Evolutionary conservation across 805 yeast genomes (phyloP).

Genomic region (Hanseniaspora thailandica): DNA sequence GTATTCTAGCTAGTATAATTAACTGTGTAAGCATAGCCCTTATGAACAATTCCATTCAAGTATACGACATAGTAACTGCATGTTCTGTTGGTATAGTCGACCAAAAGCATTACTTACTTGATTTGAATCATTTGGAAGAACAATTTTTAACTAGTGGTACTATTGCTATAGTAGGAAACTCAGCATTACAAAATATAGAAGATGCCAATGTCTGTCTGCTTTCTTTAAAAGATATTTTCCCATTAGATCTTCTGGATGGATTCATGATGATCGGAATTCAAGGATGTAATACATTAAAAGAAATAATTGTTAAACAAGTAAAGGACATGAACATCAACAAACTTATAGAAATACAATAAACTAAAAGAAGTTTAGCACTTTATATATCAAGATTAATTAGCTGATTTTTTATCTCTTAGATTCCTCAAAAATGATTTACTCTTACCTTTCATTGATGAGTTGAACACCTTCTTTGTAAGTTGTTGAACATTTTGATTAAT

Average conservation of each 20-base stretch:
- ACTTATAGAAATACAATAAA: constrained; percentile 30
- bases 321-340: constrained; percentile 60
- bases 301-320: constrained; percentile 75
- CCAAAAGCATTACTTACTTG: constrained; percentile 57
- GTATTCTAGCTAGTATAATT: constrained; percentile 61
- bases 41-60: constrained; percentile 88
- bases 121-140: constrained; percentile 73
- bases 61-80: constrained; percentile 81
- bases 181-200: background rate
- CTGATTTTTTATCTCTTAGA: constrained; percentile 41
- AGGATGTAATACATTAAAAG: constrained; percentile 73
- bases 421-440: constrained; percentile 41
- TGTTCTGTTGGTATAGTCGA: constrained; percentile 72
- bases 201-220: constrained; percentile 67
- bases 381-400: constrained; percentile 2
- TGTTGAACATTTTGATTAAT: constrained; percentile 40
- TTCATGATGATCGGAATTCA: constrained; percentile 72
- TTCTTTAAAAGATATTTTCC: constrained; percentile 71
- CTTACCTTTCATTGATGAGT: constrained; percentile 41
- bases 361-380: background rate
- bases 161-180: constrained; percentile 69
- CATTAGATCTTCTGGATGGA: constrained; percentile 65
- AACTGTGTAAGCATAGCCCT: constrained; percentile 83
- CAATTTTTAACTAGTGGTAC: constrained; percentile 70
- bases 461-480: constrained; percentile 39